Evolutionary conservation across 441 rosid genomes (phyloP), one percentile per base, ranked within the genome.

Genomic region (Adansonia grandidieri): DNA sequence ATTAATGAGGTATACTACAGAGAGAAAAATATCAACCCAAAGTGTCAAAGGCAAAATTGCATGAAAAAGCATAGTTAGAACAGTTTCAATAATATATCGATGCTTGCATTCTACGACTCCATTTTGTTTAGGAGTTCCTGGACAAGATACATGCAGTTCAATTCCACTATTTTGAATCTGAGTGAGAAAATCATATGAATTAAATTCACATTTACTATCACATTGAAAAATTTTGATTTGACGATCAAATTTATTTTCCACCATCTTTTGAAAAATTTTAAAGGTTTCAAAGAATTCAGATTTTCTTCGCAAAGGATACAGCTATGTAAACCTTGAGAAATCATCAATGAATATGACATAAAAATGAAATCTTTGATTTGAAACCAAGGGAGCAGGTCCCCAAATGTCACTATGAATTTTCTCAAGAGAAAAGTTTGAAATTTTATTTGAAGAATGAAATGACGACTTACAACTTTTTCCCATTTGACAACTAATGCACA

Each of bases 71-170:
- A 61, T 60, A 6, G 56, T 24, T 2, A 51, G 1, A 0, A 15
- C 32, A 0, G 22, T 24, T 7, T 62, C 20, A 13, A 24, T 44
- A 15, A 75, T 14, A 11, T 47, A 57, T 0, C 45, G 20, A 28
- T 62, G n/a, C 19, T 75, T 75, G 14, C 71, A 22, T 28, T 61
- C 28, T 0, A 1, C 44, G 2, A 62, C 24, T 0, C 60, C 70
- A 28, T 75, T 75, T 28, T 74, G 60, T 47, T 75, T 8, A 6
- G 78, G 70, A 3, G 60, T 75, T 2, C 40, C 9, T 2, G 60
- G 45, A 42, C 15, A 61, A 40, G 78, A 42, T 1, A 61, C 9
- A 8, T 75, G 45, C 22, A 11, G 0, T 3, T 28, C 20, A 5
- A 24, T 62, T 6, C 67, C 67, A 62, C 17, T 10, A 10, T 4